phyloP scores from a whole-genome alignment of 2,329 filamentous ascomycete genomes.

The Keithomyces neogunnii region DNA sequence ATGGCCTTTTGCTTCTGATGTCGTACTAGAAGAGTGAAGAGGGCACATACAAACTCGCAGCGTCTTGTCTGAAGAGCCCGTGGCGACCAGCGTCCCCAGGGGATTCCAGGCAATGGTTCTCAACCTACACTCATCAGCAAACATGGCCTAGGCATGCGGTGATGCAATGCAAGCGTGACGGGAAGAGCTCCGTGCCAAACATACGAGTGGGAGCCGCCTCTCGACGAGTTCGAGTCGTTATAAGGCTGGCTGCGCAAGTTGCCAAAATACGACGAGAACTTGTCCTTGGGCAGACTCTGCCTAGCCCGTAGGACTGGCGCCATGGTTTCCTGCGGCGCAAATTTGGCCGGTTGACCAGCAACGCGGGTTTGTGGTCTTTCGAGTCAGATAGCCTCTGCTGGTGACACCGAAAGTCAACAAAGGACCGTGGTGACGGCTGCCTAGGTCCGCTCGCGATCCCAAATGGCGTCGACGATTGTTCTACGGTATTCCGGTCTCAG shows the following conservation, averaged over 20 bases:
- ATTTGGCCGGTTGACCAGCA: too few relatives aligned
- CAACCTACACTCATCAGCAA: constrained; percentile 39
- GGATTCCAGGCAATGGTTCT: constrained; percentile 86
- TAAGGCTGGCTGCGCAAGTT: constrained; percentile 65
- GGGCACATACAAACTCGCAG: constrained; percentile 59
- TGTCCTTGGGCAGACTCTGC: constrained; percentile 57
- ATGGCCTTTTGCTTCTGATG: background rate
- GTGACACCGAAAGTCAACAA: too few relatives aligned
- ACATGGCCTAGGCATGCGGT: background rate
- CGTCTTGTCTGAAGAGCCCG: constrained; percentile 62
- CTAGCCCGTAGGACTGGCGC: constrained; percentile 35
- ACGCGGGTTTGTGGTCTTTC: too few relatives aligned
- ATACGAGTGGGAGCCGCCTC: constrained; percentile 50
- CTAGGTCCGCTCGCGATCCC: too few relatives aligned
- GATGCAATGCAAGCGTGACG: constrained; percentile 6
- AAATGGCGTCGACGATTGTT: too few relatives aligned
- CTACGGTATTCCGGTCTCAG: too few relatives aligned
- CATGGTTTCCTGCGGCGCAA: constrained; percentile 18
- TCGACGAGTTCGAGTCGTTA: constrained; percentile 48
- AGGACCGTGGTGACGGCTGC: too few relatives aligned
- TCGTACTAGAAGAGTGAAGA: background rate
- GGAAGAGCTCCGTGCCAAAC: constrained; percentile 13
- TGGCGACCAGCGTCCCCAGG: constrained; percentile 73
- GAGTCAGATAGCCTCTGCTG: too few relatives aligned
- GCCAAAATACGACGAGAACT: constrained; percentile 59